Conservation (phyloP, 257 asterid species). For the Linderniella brevidens region DNA sequence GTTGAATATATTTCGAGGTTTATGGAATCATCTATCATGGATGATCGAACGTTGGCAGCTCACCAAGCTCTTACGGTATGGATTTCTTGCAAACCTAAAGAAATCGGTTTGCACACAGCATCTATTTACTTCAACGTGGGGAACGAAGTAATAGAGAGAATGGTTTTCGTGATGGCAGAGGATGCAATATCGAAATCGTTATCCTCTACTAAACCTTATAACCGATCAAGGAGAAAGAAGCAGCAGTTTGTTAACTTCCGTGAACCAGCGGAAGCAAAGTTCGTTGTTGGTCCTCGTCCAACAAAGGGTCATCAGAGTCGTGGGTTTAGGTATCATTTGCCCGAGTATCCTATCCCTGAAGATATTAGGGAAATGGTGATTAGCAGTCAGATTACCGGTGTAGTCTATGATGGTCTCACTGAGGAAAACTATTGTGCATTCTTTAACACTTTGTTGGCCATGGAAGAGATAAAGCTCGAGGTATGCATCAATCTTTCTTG, state of each 20-base stretch:
- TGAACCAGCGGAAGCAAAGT: conserved; percentile 21
- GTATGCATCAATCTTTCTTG: conserved; percentile 13
- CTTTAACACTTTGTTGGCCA: conserved; percentile 46
- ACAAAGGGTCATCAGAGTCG: conserved; percentile 10
- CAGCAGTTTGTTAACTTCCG: conserved; percentile 20
- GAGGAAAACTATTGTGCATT: conserved; percentile 27
- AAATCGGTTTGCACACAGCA: conserved; percentile 58
- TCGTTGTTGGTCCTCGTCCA: conserved; percentile 53
- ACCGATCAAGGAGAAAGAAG: conserved; percentile 37
- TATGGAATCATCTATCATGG: conserved; percentile 45
- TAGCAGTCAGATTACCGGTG: conserved; percentile 42
- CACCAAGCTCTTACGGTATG: conserved; percentile 40
- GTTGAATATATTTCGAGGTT: conserved; percentile 30
- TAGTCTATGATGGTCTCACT: conserved; percentile 33
- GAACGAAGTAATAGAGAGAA: conserved; percentile 62
- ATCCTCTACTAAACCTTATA: conserved; percentile 48
- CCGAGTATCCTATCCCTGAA: conserved; percentile 36
- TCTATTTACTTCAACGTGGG: conserved; percentile 66
- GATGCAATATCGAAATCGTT: conserved; percentile 64
- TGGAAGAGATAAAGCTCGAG: conserved; percentile 97
- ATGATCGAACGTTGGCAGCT: conserved; percentile 39
- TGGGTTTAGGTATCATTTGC: conserved; percentile 12
- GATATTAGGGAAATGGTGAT: conserved; percentile 35
- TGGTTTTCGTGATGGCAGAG: conserved; percentile 65
- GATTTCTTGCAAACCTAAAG: conserved; percentile 90